Evolutionary conservation across 495 filamentous ascomycete genomes (phyloP).

Genomic region (Hyaloscypha hepaticicola): DNA sequence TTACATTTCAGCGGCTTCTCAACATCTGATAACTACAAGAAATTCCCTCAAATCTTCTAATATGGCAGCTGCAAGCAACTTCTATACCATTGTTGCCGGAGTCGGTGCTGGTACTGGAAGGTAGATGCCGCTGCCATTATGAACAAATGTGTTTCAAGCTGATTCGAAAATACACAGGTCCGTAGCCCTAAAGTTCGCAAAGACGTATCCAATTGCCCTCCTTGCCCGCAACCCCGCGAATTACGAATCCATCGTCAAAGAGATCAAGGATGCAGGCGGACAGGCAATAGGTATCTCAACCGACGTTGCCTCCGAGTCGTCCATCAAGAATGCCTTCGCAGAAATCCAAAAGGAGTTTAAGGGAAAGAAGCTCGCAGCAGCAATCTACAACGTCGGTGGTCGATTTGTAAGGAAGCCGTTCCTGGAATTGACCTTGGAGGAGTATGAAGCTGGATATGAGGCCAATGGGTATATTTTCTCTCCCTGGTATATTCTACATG

Average conservation of each 20-base stretch:
- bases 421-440: slow-evolving; percentile 65
- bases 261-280: slow-evolving; percentile 63
- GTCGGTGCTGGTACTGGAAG: slow-evolving; percentile 70
- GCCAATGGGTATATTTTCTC: slow-evolving; percentile 57
- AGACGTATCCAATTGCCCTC: slow-evolving; percentile 63
- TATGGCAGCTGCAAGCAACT: slow-evolving; percentile 40
- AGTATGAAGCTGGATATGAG: slow-evolving; percentile 56
- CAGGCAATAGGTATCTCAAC: slow-evolving; percentile 66
- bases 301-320: slow-evolving; percentile 58
- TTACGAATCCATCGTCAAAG: slow-evolving; percentile 57
- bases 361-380: slow-evolving; percentile 62
- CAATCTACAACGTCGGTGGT: slow-evolving; percentile 79
- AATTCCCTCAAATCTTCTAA: slow-evolving; percentile 14
- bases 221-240: slow-evolving; percentile 62
- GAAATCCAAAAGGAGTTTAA: slow-evolving; percentile 55
- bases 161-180: slow-evolving; percentile 29
- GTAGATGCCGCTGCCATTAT: background rate
- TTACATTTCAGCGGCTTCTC: slow-evolving; percentile 14
- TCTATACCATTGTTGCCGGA: slow-evolving; percentile 71
- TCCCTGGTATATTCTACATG: background rate
- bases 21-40: slow-evolving; percentile 10
- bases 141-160: slow-evolving; percentile 4
- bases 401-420: slow-evolving; percentile 77
- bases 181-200: slow-evolving; percentile 59
- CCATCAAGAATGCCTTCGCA: slow-evolving; percentile 56